Evolutionary conservation across 805 yeast species (phyloP), one percentile per base, ranked within the genome.

Genomic region (Candida dendrica): DNA sequence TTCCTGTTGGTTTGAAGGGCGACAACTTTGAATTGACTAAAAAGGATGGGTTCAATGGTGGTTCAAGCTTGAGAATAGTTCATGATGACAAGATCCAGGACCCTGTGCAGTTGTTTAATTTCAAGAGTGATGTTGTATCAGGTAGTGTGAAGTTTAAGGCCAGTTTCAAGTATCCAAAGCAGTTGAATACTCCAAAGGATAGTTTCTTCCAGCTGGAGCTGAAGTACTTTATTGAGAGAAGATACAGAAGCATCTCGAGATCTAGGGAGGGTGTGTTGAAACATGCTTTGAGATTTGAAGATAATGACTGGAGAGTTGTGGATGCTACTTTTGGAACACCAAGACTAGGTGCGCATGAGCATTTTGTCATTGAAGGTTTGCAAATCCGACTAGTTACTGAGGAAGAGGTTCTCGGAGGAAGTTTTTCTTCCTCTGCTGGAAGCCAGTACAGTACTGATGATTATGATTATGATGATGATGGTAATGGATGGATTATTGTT

Each of bases 1-100:
- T 64, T 1, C 76, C 75, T 0, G 4, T 36, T 1, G 14, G 29
- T 48, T 29, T 59, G 43, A 38, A 50, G 49, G 51, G 43, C n/a
- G 31, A 46, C 1, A 29, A 40, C 1, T 18, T 56, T 6, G 42
- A 43, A 7, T 30, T 57, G 4, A 33, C 41, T 2, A 48, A 51
- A 19, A 31, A 40, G 2, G 66, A 61, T 36, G 56, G 64, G 1
- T 61, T 45, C 44, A 59, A 58, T 37, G 69, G 71, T 1, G 74
- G 74, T 0, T 49, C 63, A 1, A 57, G 63, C 26, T 43, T 69
- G 38, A 58, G 56, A 29, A 42, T 69, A 8, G 55, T 39, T 34
- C 43, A 53, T 30, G 39, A 47, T 33, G 52, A 52, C 36, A 47
- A 53, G 37, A 47, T 40, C 26, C 37, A 40, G 18, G 18, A 41